Conservation (phyloP, 1,139 yeast genomes). For the Pichia sp. region DNA sequence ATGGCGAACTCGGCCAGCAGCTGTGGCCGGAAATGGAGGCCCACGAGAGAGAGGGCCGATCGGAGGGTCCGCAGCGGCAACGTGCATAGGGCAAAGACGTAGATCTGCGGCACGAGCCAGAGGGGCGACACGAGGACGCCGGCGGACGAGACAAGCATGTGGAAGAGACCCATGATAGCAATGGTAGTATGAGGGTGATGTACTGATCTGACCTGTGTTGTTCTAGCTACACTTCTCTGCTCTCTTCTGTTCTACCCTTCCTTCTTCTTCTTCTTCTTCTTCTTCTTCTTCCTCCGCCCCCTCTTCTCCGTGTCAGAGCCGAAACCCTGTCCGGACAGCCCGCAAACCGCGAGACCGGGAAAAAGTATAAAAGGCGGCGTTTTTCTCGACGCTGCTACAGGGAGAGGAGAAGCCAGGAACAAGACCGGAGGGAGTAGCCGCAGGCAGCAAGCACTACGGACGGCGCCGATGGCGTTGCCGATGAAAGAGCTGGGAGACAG, state of each 20-base stretch:
- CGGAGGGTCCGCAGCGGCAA: slow-evolving; percentile 7
- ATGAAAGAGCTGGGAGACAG: too few species aligned
- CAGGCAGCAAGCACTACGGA: too few species aligned
- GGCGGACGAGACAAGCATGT: not conserved
- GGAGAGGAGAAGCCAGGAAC: too few species aligned
- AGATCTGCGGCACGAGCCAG: slow-evolving; percentile 5
- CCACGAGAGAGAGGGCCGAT: not conserved
- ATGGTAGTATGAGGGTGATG: too few species aligned
- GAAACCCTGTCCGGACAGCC: not conserved
- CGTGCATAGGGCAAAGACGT: slow-evolving; percentile 4
- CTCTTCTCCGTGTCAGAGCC: not conserved
- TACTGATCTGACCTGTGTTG: not conserved
- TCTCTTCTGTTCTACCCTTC: too few species aligned
- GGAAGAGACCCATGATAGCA: not conserved
- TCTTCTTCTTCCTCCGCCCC: not conserved
- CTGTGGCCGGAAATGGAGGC: not conserved
- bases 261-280: too few species aligned
- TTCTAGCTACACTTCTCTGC: too few species aligned
- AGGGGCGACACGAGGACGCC: not conserved
- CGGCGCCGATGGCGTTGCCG: too few species aligned
- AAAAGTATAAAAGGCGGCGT: not conserved
- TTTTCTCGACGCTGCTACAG: too few species aligned
- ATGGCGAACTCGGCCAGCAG: slow-evolving; percentile 9
- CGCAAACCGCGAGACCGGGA: not conserved
- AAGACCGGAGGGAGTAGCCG: too few species aligned